These are phyloP conservation scores for Aquanectria penicillioides DNA, from an alignment of 2,329 filamentous ascomycete species.

Conservation along the genomic window DNA sequence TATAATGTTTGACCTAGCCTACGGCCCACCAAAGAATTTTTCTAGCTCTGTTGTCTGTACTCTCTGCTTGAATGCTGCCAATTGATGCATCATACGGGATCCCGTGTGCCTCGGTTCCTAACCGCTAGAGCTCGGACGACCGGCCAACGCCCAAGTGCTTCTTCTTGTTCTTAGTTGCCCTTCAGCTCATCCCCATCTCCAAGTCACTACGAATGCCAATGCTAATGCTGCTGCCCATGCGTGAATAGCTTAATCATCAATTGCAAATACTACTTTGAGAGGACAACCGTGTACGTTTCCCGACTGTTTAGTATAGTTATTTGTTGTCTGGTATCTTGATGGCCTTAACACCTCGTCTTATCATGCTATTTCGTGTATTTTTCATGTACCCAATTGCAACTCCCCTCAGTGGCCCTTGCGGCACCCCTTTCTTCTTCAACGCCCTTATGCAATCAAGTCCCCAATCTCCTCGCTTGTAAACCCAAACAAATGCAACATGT, in stretches of 20 bases:
- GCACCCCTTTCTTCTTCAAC: constrained; percentile 16
- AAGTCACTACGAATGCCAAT: too few species aligned
- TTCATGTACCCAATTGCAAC: constrained; percentile 23
- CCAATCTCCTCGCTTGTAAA: constrained; percentile 70
- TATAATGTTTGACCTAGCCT: constrained; percentile 37
- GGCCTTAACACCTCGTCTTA: constrained; percentile 29
- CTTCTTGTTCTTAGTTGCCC: too few species aligned
- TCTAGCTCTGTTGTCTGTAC: constrained; percentile 37
- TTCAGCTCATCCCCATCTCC: too few species aligned
- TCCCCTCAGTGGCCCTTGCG: constrained; percentile 19
- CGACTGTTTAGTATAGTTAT: constrained; percentile 11
- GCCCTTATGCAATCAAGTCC: constrained; percentile 37
- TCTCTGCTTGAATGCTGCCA: constrained; percentile 25
- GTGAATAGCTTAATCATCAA: too few species aligned
- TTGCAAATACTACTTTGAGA: too few species aligned
- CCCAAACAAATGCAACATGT: constrained; percentile 79
- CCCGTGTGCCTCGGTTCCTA: background rate
- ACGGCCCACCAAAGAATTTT: constrained; percentile 32
- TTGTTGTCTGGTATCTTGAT: constrained; percentile 37
- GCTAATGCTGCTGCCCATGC: too few species aligned
- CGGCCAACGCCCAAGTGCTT: background rate
- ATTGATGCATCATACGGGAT: background rate
- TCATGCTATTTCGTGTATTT: constrained; percentile 19
- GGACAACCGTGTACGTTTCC: background rate
- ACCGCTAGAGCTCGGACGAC: background rate